phyloP scores from a whole-genome alignment of 2,329 filamentous ascomycete species.

The Dothideomycetes sp. region DNA sequence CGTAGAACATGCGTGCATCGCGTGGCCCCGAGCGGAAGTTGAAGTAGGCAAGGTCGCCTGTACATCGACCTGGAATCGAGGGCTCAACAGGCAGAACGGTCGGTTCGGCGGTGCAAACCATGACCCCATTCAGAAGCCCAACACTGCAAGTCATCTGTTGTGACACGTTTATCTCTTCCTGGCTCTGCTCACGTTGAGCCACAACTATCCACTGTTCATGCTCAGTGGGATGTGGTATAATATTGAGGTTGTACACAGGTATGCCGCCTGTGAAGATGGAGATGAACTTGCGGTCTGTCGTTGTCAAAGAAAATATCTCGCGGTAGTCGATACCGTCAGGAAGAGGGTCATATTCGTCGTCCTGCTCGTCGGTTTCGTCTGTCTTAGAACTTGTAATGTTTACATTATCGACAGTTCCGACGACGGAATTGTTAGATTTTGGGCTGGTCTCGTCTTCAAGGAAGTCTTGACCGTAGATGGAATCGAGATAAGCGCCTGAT shows the following conservation, averaged over 20 bases:
- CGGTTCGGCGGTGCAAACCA: conserved; percentile 37
- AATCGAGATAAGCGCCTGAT: background rate
- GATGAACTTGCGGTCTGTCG: conserved; percentile 40
- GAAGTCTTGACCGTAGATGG: background rate
- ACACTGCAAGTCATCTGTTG: conserved; percentile 37
- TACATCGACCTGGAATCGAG: conserved; percentile 38
- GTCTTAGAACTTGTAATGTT: background rate
- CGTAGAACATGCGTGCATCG: conserved; percentile 50
- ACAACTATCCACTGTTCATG: conserved; percentile 44
- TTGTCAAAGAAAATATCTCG: conserved; percentile 41
- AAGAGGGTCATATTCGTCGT: background rate
- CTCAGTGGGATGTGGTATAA: conserved; percentile 46
- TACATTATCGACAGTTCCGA: too few species aligned
- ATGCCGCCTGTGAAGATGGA: conserved; percentile 38
- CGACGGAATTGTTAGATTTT: too few species aligned
- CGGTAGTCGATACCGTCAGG: background rate
- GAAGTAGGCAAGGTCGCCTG: conserved; percentile 35
- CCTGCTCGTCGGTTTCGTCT: background rate
- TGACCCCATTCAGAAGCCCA: conserved; percentile 33
- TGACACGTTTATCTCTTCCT: conserved; percentile 29
- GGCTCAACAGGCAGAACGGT: conserved; percentile 38
- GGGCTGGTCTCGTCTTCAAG: background rate
- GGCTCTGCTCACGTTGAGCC: conserved; percentile 35
- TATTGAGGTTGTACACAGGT: conserved; percentile 45
- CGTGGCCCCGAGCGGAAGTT: conserved; percentile 45